Evolutionary conservation across 2,329 filamentous ascomycete genomes (phyloP), one percentile per base, ranked within the genome.

Genomic region (Huntiella moniliformis): DNA sequence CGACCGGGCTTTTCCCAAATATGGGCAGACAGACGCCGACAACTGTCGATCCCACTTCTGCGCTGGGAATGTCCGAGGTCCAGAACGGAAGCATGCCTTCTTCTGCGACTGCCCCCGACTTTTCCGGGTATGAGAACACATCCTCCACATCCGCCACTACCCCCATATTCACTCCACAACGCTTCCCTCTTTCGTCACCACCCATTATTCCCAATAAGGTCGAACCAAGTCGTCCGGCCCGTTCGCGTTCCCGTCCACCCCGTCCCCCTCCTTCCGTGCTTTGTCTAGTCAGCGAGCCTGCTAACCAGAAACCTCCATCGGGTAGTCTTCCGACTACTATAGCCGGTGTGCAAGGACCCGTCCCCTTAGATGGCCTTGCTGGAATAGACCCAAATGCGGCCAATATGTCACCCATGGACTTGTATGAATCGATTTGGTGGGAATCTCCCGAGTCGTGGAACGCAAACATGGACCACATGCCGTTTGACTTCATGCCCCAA

Each of bases 341-440:
- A 36, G 11, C 46, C n/a, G 44, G 38, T 36, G 44, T 51, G 18
- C 41, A 50, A 44, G 37, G 41, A 17, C 15, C 41, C 49, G 56
- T 60, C 38, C 57, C 55, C 42, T 56, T 73, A 32, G 58, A 68
- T 5, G 67, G 67, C 39, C 58, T 74, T 42, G 58, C 61, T 42
- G 58, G 63, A 33, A 60, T 72, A 8, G 74, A 77, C 50, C 70
- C 71, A 12, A 49, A 46, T 44, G 63, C 68, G 3, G 63, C 72
- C 32, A 71, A 74, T 52, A 73, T 79, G 65, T 75, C 74, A 34
- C 75, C 75, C 1, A 74, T 79, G 73, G 75, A 79, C 50, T 60
- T 79, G 1, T 79, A 77, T 55, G 74, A 79, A 54, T 77, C 73
- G 3, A 79, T 79, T 39, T 79, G 77, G 61, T 77, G 73, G 67